Conservation (phyloP, 139 green algal species). For the Astrephomene gubernaculifera region DNA sequence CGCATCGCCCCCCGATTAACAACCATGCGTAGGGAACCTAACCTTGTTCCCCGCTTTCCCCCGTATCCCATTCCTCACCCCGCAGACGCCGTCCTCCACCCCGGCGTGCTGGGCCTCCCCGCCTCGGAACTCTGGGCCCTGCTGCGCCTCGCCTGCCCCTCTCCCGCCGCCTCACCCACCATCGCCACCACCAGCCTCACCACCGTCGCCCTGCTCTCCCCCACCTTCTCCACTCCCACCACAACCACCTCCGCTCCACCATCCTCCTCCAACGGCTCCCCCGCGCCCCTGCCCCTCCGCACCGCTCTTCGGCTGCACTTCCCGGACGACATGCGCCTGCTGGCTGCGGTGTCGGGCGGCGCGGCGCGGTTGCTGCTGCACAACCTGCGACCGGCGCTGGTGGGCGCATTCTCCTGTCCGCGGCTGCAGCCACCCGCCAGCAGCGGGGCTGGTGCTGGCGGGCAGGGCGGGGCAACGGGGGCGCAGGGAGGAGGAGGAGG, state of each 20-base stretch:
- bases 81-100: constrained; percentile 8
- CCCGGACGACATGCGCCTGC: constrained; percentile 2
- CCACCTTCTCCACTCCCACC: background rate
- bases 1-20: background rate
- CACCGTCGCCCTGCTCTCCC: background rate
- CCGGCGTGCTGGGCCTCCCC: constrained; percentile 27
- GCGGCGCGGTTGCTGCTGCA: constrained; percentile 11
- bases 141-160: constrained; percentile 28
- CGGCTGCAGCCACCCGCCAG: background rate
- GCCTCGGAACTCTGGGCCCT: constrained; percentile 14
- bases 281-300: background rate
- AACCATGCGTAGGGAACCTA: background rate
- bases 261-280: background rate
- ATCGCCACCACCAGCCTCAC: background rate
- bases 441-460: too few species aligned
- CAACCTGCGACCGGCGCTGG: constrained; percentile 22
- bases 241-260: too few species aligned
- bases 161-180: background rate
- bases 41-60: background rate
- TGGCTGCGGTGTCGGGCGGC: constrained; percentile 15
- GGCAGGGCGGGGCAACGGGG: too few species aligned
- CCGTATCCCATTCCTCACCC: background rate
- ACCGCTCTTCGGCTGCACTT: constrained; percentile 25
- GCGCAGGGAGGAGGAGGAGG: too few species aligned
- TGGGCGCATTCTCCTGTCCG: constrained; percentile 33